Conservation (phyloP, 73 alveolate species). For the Symbiodinium natans region DNA sequence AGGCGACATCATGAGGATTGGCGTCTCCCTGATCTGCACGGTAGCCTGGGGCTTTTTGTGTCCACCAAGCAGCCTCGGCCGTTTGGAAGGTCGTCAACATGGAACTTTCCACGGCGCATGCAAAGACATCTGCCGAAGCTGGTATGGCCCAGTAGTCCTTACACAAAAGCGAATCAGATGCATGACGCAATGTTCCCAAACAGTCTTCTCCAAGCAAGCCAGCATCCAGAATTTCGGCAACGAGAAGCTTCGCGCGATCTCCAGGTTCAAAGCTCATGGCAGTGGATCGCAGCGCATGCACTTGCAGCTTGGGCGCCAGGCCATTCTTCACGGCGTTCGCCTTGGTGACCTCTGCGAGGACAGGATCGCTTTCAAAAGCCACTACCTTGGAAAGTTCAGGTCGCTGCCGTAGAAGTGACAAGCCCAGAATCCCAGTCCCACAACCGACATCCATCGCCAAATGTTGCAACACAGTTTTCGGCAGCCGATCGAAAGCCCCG, state of each 20-base stretch:
- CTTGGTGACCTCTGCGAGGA: neutral
- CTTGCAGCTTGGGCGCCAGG: neutral
- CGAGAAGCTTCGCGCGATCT: slow-evolving; percentile 30
- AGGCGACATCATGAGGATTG: slow-evolving; percentile 42
- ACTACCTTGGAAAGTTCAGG: slow-evolving; percentile 6
- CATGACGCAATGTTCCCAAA: slow-evolving; percentile 31
- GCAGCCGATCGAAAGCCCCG: slow-evolving; percentile 13
- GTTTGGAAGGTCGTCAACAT: neutral
- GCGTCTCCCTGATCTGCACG: slow-evolving; percentile 33
- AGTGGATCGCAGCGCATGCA: slow-evolving; percentile 36
- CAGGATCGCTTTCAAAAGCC: slow-evolving; percentile 24
- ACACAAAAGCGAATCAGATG: neutral
- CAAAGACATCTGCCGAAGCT: slow-evolving; percentile 17
- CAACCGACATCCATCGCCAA: slow-evolving; percentile 30
- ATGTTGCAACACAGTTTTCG: neutral
- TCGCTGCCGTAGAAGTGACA: slow-evolving; percentile 3
- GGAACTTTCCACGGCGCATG: slow-evolving; percentile 40
- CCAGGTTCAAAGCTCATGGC: neutral
- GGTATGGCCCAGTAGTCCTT: slow-evolving; percentile 21
- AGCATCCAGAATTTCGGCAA: slow-evolving; percentile 59
- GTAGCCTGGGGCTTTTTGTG: slow-evolving; percentile 15
- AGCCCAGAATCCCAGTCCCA: slow-evolving; percentile 42
- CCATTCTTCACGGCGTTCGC: slow-evolving; percentile 9
- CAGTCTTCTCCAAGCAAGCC: slow-evolving; percentile 61
- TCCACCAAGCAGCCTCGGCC: slow-evolving; percentile 31